phyloP scores from a whole-genome alignment of 306 rosid genomes.

The Ormosia emarginata region DNA sequence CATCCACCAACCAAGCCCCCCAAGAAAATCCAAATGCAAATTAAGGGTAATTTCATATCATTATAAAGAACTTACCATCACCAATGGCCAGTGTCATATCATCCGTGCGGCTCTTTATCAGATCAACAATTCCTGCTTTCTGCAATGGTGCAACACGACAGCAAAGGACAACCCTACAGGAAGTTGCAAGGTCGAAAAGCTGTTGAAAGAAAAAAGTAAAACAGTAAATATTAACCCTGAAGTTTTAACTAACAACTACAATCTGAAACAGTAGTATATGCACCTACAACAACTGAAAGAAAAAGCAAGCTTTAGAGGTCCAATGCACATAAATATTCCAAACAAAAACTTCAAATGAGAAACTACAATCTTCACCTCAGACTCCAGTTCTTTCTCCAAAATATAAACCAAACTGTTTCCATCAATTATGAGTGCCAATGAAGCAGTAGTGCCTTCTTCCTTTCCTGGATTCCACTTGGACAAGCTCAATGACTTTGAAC shows the following conservation, averaged over 20 bases:
- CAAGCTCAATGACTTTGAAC: slow-evolving; percentile 36
- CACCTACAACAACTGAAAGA: slow-evolving; percentile 5
- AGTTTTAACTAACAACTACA: slow-evolving; percentile 2
- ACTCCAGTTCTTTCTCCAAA: slow-evolving; percentile 80
- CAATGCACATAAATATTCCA: background rate
- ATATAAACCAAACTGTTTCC: slow-evolving; percentile 96
- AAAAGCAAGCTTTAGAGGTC: slow-evolving; percentile 10
- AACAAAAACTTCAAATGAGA: background rate
- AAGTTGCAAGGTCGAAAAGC: slow-evolving; percentile 91
- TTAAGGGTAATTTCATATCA: slow-evolving; percentile 5
- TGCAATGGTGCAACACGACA: slow-evolving; percentile 99
- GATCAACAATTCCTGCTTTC: slow-evolving; percentile 96
- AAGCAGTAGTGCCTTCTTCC: slow-evolving; percentile 48
- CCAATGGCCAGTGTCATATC: slow-evolving; percentile 99
- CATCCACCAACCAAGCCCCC: background rate
- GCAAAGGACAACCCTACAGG: slow-evolving; percentile 87
- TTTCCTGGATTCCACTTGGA: slow-evolving; percentile 47
- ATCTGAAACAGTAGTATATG: background rate
- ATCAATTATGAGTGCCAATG: slow-evolving; percentile 87
- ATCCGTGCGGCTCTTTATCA: slow-evolving; percentile 84
- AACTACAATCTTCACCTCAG: slow-evolving; percentile 66
- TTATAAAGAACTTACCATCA: slow-evolving; percentile 61
- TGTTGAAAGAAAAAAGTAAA: slow-evolving; percentile 37
- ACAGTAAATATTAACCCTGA: slow-evolving; percentile 17
- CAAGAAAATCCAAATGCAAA: slow-evolving; percentile 8